Conservation (phyloP, 306 rosid genomes). For the Rosa persica region DNA sequence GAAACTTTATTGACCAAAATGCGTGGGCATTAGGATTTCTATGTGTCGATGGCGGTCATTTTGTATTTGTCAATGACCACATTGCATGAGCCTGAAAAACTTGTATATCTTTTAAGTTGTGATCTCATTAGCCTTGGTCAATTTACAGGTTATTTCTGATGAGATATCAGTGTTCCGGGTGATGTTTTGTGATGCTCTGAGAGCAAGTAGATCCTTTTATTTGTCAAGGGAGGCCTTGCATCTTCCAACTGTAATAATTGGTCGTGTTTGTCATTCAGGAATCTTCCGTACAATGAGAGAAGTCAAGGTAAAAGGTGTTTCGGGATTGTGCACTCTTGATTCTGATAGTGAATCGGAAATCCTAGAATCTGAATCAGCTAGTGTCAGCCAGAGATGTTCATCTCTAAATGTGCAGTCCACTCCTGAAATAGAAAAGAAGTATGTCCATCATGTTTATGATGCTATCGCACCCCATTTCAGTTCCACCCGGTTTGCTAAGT, state of each 20-base stretch:
- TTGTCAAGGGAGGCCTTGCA: slow-evolving; percentile 20
- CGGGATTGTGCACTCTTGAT: slow-evolving; percentile 28
- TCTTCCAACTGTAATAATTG: slow-evolving; percentile 23
- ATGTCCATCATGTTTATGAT: slow-evolving; percentile 82
- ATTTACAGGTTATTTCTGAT: slow-evolving; percentile 30
- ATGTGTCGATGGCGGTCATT: background rate
- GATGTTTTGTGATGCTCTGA: slow-evolving; percentile 35
- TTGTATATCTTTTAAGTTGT: background rate
- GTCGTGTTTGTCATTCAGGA: slow-evolving; percentile 31
- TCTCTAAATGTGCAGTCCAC: slow-evolving; percentile 51
- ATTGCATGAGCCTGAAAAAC: background rate
- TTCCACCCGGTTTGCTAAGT: slow-evolving; percentile 83
- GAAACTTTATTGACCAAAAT: background rate
- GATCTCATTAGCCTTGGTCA: background rate
- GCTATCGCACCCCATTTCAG: slow-evolving; percentile 97
- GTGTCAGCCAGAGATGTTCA: slow-evolving; percentile 28
- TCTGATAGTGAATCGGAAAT: slow-evolving; percentile 39
- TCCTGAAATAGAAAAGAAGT: slow-evolving; percentile 93
- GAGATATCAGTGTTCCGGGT: slow-evolving; percentile 23
- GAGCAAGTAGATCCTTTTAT: slow-evolving; percentile 32
- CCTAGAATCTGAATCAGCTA: slow-evolving; percentile 28
- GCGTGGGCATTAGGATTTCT: background rate
- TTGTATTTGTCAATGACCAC: background rate
- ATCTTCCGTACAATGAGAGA: slow-evolving; percentile 51
- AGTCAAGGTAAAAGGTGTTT: slow-evolving; percentile 40